Conservation (phyloP, 176 grass and related monocot genomes). For the Triticum aestivum region IWGSC_CS_RefSeq_v2.1 NC_057797.1:93765074-93765573, state of each 20-base stretch:
- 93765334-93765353: neutral
- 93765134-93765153: neutral
- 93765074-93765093: neutral
- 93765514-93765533: too few relatives aligned
- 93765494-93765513: too few relatives aligned
- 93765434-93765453: neutral
- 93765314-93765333: neutral
- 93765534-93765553: too few relatives aligned
- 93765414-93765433: neutral
- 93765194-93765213: neutral
- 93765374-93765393: neutral
- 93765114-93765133: slow-evolving; percentile 2
- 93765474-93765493: neutral
- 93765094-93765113: neutral
- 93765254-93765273: neutral
- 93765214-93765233: neutral
- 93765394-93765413: neutral
- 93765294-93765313: neutral
- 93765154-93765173: neutral
- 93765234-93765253: neutral
- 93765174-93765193: neutral
- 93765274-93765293: neutral
- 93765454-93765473: neutral
- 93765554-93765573: too few relatives aligned
- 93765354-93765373: neutral